Conservation (phyloP, 2,329 filamentous ascomycete species). For the Diaporthe longicolla region DNA sequence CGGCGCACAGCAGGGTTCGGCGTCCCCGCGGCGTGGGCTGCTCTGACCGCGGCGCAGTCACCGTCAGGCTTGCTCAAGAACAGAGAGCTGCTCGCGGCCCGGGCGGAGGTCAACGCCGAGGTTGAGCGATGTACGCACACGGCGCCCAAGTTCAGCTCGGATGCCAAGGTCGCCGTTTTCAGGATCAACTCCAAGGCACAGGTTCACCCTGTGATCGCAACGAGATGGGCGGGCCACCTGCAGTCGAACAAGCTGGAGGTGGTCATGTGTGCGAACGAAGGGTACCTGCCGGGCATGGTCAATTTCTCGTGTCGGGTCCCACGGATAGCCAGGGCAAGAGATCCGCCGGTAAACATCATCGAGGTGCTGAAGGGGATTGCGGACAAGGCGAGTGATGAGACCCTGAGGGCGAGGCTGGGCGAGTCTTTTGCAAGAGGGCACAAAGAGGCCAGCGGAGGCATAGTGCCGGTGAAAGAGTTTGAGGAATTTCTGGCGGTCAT, state of each 20-base stretch:
- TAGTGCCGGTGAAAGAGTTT: conserved; percentile 72
- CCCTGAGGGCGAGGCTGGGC: conserved; percentile 64
- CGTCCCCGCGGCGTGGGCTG: conserved; percentile 72
- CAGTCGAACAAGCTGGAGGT: conserved; percentile 72
- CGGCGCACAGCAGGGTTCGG: conserved; percentile 73
- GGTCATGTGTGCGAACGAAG: conserved; percentile 76
- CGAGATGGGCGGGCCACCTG: conserved; percentile 74
- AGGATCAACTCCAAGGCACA: conserved; percentile 72
- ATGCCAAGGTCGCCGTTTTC: conserved; percentile 74
- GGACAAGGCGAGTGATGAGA: conserved; percentile 55
- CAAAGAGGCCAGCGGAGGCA: conserved; percentile 77
- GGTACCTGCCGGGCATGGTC: conserved; percentile 73
- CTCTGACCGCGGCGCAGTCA: conserved; percentile 63
- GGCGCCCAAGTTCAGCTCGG: conserved; percentile 73
- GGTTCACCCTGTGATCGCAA: conserved; percentile 77
- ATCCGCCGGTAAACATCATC: conserved; percentile 75
- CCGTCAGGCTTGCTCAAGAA: conserved; percentile 67
- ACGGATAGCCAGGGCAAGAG: conserved; percentile 65
- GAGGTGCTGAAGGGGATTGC: conserved; percentile 68
- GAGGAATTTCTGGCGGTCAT: conserved; percentile 74
- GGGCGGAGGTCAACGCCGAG: conserved; percentile 72
- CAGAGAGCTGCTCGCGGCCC: conserved; percentile 64
- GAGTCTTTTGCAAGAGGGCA: conserved; percentile 77
- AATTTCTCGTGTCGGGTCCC: conserved; percentile 78
- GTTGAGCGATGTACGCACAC: conserved; percentile 73